phyloP scores from a whole-genome alignment of 192 early-diverging fungal genomes.

The Coemansia sp. region DNA sequence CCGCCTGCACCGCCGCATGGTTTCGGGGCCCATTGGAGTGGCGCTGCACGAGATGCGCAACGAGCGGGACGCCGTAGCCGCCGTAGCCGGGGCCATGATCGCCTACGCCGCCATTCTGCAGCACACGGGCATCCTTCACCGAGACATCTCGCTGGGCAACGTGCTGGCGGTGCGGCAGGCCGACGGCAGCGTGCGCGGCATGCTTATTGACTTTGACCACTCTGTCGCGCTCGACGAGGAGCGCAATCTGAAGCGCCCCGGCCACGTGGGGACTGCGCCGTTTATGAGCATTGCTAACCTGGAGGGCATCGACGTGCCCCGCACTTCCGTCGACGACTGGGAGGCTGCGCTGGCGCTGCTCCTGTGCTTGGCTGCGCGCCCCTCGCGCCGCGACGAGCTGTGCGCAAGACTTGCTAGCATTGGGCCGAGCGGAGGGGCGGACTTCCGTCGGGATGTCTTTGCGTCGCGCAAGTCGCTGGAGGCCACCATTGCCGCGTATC shows the following conservation, averaged over 20 bases:
- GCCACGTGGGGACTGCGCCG: constrained; percentile 43
- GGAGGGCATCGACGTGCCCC: constrained; percentile 44
- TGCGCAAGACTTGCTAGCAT: constrained; percentile 21
- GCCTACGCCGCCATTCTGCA: constrained; percentile 28
- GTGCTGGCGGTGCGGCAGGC: constrained; percentile 28
- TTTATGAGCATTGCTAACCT: constrained; percentile 52
- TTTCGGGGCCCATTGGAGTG: constrained; percentile 32
- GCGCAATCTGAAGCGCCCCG: constrained; percentile 23
- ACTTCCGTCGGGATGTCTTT: constrained; percentile 39
- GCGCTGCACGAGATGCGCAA: constrained; percentile 27
- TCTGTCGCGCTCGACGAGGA: constrained; percentile 7
- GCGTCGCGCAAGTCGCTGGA: constrained; percentile 20
- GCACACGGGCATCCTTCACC: constrained; percentile 28
- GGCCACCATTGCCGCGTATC: constrained; percentile 16
- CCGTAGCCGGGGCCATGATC: constrained; percentile 46
- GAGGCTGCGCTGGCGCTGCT: constrained; percentile 42
- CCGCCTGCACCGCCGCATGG: constrained; percentile 47
- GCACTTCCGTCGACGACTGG: constrained; percentile 49
- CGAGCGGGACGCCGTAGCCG: constrained; percentile 36
- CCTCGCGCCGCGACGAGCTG: constrained; percentile 26
- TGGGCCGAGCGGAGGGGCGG: constrained; percentile 19
- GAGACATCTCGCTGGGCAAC: constrained; percentile 52
- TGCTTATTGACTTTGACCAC: constrained; percentile 53
- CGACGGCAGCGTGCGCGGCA: constrained; percentile 22
- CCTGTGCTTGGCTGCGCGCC: constrained; percentile 37